Evolutionary conservation across 139 green algal species (phyloP).

Genomic region (Tetradesmus obliquus): DNA sequence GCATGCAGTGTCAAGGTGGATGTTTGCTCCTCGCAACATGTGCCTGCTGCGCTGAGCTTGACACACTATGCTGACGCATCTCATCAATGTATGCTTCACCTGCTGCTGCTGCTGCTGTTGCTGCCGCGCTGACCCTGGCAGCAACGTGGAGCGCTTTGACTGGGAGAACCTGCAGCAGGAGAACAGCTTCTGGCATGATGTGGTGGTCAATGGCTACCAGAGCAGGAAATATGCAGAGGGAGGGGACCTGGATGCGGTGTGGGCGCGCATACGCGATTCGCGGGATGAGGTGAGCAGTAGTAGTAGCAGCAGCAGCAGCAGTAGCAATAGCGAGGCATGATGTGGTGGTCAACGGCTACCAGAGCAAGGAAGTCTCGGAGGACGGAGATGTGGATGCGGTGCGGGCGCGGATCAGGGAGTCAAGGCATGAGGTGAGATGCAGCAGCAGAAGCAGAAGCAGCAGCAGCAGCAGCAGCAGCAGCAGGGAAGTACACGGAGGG

Average conservation of each 20-base stretch:
- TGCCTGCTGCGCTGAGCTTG: no score
- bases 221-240: conserved; percentile 46
- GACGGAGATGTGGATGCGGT: conserved; percentile 61
- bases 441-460: no score
- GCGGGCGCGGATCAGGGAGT: conserved; percentile 41
- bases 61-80: no score
- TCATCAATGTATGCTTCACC: no score
- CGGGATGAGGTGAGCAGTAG: conserved; percentile 49
- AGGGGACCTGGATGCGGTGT: conserved; percentile 64
- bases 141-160: conserved; percentile 19
- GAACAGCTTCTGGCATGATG: conserved; percentile 81
- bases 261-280: conserved; percentile 48
- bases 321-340: no score
- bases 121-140: not conserved
- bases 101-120: conserved; percentile 17
- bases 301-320: not conserved
- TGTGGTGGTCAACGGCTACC: conserved; percentile 51
- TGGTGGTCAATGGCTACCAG: conserved; percentile 57
- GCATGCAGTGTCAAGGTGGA: no score
- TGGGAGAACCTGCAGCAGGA: conserved; percentile 75
- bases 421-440: no score
- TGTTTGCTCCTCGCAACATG: no score
- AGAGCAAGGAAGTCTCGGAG: conserved; percentile 49
- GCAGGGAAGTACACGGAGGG: no score
- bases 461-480: no score